Percentiles rank a stretch among this genome's conserved stretches.
Evolutionary conservation across 2,329 filamentous ascomycete species (phyloP).

Genomic region (Mycocentrospora acerina): DNA sequence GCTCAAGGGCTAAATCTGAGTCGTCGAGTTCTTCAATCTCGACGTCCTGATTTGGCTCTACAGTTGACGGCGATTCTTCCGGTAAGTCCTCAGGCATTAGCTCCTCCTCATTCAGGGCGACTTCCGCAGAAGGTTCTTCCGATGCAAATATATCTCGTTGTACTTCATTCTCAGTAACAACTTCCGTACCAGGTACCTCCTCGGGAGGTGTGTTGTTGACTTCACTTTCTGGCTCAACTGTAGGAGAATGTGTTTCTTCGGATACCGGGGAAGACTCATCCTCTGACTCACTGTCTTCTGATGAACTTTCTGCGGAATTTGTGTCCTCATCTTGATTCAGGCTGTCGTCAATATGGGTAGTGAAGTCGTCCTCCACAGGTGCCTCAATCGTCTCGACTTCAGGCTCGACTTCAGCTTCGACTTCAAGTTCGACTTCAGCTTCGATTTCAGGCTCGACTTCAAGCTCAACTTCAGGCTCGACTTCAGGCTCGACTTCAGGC

Average conservation of each 20-base stretch:
- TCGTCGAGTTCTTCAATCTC: background rate
- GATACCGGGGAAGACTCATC: conserved; percentile 1
- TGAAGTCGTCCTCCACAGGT: background rate
- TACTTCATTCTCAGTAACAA: too few relatives aligned
- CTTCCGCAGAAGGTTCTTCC: background rate
- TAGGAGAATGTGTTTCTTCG: background rate
- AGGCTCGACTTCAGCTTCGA: background rate
- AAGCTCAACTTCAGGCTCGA: conserved; percentile 1
- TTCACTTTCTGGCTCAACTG: background rate
- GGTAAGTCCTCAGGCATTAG: too few relatives aligned
- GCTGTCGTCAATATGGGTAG: background rate
- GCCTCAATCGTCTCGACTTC: conserved; percentile 1
- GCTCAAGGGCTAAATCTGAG: background rate
- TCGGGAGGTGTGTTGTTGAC: background rate
- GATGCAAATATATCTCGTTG: too few relatives aligned
- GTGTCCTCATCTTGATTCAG: background rate
- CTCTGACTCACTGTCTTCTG: background rate
- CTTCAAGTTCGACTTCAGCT: background rate
- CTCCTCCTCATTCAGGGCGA: too few relatives aligned
- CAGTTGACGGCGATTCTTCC: background rate
- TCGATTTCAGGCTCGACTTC: too few relatives aligned
- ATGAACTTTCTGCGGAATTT: background rate
- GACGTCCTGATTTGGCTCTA: background rate
- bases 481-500: conserved; percentile 2
- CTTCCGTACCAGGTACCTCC: background rate